Evolutionary conservation across 805 yeast genomes (phyloP), one percentile per base, ranked within the genome.

Genomic region (Sugiyamaella lignohabitans): DNA sequence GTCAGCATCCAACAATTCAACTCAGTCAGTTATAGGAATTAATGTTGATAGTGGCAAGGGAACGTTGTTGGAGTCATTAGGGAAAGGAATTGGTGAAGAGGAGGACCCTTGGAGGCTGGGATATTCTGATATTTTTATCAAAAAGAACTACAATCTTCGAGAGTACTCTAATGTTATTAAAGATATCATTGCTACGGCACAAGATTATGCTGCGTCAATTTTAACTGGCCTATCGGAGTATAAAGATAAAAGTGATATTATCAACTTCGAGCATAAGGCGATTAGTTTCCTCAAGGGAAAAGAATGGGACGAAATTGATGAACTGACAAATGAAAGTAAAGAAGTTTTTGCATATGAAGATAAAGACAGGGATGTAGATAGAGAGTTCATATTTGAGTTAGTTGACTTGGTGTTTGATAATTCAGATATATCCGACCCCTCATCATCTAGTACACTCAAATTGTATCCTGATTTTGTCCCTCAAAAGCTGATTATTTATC

Each of bases 21-120:
- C 43, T 40, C 43, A 11, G 6, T 23, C 21, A 27, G 38, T 64
- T 5, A 51, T 58, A 4, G 69, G 62, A 6, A 34, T 66, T 8
- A 65, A 65, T 30, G 60, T 82, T 34, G 77, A 81, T 50, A 77
- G 80, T 30, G 94, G 93, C 3, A 65, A 76, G 32, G 85, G 86
- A 56, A 76, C 75, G 43, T 69, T 86, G 49, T 75, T 78, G 49
- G 88, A 84, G 55, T 78, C 85, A 10, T 60, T 86, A 23, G 89
- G 89, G 22, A 83, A 79, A 57, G 76, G 82, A 34, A 67, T 79
- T 24, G 56, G 57, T 34, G 41, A 39, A 10, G 45, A 42, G 1
- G 52, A 46, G 14, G 49, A 50, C 36, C 45, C 49, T 22, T 55
- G 46, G 53, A 45, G 45, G 41, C 47, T 47, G 35, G 55, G 47